These are phyloP conservation scores for Cutaneotrichosporon sp. DNA, from an alignment of 1,284 basidiomycete genomes.

Conservation along the genomic window DNA sequence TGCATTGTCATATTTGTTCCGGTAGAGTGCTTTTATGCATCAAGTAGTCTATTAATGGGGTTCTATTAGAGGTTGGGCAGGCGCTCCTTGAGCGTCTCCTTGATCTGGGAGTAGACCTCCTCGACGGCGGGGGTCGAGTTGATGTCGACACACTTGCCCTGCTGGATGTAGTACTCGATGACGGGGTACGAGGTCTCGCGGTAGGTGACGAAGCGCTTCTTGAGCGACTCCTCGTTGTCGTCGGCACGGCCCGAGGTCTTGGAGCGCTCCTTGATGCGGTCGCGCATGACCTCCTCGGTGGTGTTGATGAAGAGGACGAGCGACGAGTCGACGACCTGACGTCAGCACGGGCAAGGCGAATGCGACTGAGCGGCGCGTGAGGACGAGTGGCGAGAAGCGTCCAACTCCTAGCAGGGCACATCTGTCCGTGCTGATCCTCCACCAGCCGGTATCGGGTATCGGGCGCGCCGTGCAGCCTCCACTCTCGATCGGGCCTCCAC, in stretches of 20 bases:
- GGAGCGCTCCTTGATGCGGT: conserved; percentile 81
- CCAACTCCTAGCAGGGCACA: neutral
- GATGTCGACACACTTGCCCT: conserved; percentile 77
- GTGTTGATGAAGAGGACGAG: conserved; percentile 89
- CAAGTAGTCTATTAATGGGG: conserved; percentile 6
- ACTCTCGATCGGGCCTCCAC: too few relatives aligned
- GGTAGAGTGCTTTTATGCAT: conserved; percentile 18
- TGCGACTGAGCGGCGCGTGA: too few relatives aligned
- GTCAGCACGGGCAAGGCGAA: conserved; percentile 9
- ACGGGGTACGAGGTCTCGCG: conserved; percentile 94
- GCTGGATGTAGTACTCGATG: conserved; percentile 75
- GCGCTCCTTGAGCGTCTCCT: conserved; percentile 58
- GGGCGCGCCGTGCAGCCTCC: too few relatives aligned
- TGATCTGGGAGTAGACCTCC: conserved; percentile 68
- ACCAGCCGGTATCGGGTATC: neutral
- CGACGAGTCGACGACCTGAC: conserved; percentile 74
- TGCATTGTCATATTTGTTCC: neutral
- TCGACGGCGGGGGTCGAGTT: conserved; percentile 74
- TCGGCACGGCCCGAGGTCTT: conserved; percentile 96
- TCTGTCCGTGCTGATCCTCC: neutral
- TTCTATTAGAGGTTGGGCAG: conserved; percentile 21
- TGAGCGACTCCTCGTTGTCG: conserved; percentile 93
- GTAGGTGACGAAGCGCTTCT: conserved; percentile 92
- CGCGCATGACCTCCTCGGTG: conserved; percentile 83
- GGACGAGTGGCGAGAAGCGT: neutral